These are phyloP conservation scores for Aspergillus olivimuriae DNA, from an alignment of 495 filamentous ascomycete species.

Conservation along the genomic window DNA sequence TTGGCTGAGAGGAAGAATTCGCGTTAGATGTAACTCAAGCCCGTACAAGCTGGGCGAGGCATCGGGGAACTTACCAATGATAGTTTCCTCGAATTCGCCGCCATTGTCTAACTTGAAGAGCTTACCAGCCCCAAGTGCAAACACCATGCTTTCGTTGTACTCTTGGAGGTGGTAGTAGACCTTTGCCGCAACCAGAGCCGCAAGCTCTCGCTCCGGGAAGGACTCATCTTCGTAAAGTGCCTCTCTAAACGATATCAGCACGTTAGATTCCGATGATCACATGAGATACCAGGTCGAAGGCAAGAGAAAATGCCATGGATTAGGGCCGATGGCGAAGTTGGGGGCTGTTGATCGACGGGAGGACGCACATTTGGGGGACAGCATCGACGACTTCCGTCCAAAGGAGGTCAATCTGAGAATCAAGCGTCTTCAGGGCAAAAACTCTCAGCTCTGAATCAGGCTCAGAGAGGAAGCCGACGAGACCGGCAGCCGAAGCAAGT, in stretches of 20 bases:
- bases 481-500: slow-evolving; percentile 86
- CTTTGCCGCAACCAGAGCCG: slow-evolving; percentile 91
- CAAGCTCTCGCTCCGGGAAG: slow-evolving; percentile 90
- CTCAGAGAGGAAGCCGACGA: slow-evolving; percentile 93
- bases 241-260: slow-evolving; percentile 56
- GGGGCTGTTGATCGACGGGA: too few species aligned
- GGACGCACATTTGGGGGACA: slow-evolving; percentile 84
- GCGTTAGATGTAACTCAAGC: too few species aligned
- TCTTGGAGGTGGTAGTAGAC: slow-evolving; percentile 98
- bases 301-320: neutral
- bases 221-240: slow-evolving; percentile 93
- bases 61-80: slow-evolving; percentile 54
- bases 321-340: too few species aligned
- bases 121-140: slow-evolving; percentile 91
- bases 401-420: slow-evolving; percentile 89
- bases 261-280: neutral
- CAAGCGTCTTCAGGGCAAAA: slow-evolving; percentile 88
- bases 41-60: too few species aligned
- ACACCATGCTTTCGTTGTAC: slow-evolving; percentile 98
- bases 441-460: slow-evolving; percentile 86
- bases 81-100: slow-evolving; percentile 98
- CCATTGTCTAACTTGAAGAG: slow-evolving; percentile 87
- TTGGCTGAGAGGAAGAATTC: slow-evolving; percentile 49
- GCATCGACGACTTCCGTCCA: slow-evolving; percentile 95
- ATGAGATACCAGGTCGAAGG: neutral